Base-by-base conservation (phyloP, 2,329 filamentous ascomycete genomes). In the Ceratocystis colombiana region DNA sequence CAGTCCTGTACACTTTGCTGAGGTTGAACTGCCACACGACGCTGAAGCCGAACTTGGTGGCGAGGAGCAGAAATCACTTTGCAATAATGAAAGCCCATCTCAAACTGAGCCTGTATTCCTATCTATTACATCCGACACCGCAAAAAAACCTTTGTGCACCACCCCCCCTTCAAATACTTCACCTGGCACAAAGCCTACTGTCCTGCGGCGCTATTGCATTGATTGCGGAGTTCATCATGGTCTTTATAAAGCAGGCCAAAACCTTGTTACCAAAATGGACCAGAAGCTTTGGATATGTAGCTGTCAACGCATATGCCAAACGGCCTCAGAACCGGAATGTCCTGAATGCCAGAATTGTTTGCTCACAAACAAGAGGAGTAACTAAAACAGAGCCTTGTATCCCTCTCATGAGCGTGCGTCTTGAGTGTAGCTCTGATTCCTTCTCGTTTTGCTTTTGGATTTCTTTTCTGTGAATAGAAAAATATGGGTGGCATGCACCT, bases 151-250 rank as follows among this genome's bases (percentile, higher is more conserved):
- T 17, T 15, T 10, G 44, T n/a, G 12, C 10, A 12, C 37, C 37
- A 41, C 12, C 4, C 12, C 55, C 28, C 12, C 55, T 1, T 59
- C 45, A 22, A 20, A 25, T 53, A 17, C 45, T 15, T 8, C 10
- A 5, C 22, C 25, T n/a, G 17, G 63, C 22, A 41, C 59, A 5
- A 8, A 48, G 5, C n/a, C 72, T 41, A 69, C 74, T 22, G 69
- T 71, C 63, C 71, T 78, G 6, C 74, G 76, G 6, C 73, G 76
- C 25, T 78, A 77, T 68, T 78, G 76, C 68, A 75, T 78, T 63
- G 75, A 74, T 22, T 78, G 76, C 59, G 76, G 76, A n/a, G 73
- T 78, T 59, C 70, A 71, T 28, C 69, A 72, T 25, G 76, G 75
- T 1, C 70, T 78, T 6, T 75, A 78, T 64, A 72, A 70, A 2